phyloP scores from a whole-genome alignment of 306 rosid species.

The Citrullus mucosospermus region DNA sequence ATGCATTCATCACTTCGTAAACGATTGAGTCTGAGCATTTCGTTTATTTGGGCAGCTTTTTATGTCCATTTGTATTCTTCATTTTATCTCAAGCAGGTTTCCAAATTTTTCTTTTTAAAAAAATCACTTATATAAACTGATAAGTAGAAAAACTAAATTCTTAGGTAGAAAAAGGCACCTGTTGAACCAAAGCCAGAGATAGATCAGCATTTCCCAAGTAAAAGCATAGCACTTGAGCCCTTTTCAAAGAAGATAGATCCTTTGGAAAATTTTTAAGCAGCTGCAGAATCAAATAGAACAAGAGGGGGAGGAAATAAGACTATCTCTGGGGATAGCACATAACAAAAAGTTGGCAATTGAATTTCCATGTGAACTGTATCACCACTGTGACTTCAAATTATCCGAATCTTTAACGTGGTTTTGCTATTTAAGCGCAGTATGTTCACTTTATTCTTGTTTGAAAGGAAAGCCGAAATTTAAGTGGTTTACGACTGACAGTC shows the following conservation, averaged over 20 bases:
- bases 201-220: constrained; percentile 59
- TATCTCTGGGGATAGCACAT: background rate
- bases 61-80: background rate
- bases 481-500: background rate
- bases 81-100: background rate
- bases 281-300: constrained; percentile 23
- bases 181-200: constrained; percentile 45
- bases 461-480: too few species aligned
- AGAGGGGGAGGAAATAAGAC: background rate
- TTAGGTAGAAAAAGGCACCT: constrained; percentile 31
- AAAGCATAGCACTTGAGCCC: constrained; percentile 70
- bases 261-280: constrained; percentile 60
- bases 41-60: background rate
- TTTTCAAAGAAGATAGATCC: constrained; percentile 68
- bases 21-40: background rate
- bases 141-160: background rate
- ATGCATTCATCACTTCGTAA: background rate
- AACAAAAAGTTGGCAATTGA: background rate
- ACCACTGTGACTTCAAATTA: background rate
- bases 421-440: too few species aligned
- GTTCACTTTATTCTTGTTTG: too few species aligned
- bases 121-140: background rate
- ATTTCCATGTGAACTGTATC: background rate
- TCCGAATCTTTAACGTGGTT: too few species aligned
- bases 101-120: too few species aligned